These are phyloP conservation scores for Schizochytrium sp. DNA, from an alignment of 108 stramenopile species.

Conservation along the genomic window DNA sequence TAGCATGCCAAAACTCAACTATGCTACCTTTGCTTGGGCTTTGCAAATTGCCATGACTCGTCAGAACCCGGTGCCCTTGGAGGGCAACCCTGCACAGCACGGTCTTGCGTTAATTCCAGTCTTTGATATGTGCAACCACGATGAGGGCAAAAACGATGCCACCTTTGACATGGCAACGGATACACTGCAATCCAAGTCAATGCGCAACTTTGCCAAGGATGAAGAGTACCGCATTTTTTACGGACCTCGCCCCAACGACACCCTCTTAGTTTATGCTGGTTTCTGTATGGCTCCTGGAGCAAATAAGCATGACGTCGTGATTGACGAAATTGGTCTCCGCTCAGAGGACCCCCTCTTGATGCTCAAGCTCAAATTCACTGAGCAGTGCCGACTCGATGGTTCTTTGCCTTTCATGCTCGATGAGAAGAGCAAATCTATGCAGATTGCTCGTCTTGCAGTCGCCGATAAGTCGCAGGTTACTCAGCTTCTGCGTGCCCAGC, in stretches of 20 bases:
- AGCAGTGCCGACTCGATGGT: neutral
- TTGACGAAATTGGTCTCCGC: neutral
- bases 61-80: slow-evolving; percentile 20
- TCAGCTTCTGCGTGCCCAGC: neutral
- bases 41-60: slow-evolving; percentile 43
- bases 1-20: neutral
- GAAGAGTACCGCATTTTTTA: slow-evolving; percentile 57
- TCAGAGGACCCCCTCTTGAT: neutral
- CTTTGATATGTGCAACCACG: slow-evolving; percentile 61
- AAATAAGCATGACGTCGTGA: slow-evolving; percentile 14
- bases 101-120: slow-evolving; percentile 48
- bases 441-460: neutral
- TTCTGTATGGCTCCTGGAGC: slow-evolving; percentile 13
- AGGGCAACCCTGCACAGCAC: neutral
- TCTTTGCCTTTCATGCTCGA: neutral
- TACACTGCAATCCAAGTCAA: neutral
- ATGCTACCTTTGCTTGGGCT: neutral
- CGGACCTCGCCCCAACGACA: slow-evolving; percentile 16
- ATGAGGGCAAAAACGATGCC: slow-evolving; percentile 34
- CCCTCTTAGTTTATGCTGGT: slow-evolving; percentile 22
- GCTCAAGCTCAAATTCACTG: neutral
- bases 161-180: slow-evolving; percentile 34
- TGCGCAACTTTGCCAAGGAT: neutral
- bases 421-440: neutral
- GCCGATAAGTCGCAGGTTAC: neutral